Evolutionary conservation across 1,284 basidiomycete genomes (phyloP).

Genomic region (Puccinia triticina): DNA sequence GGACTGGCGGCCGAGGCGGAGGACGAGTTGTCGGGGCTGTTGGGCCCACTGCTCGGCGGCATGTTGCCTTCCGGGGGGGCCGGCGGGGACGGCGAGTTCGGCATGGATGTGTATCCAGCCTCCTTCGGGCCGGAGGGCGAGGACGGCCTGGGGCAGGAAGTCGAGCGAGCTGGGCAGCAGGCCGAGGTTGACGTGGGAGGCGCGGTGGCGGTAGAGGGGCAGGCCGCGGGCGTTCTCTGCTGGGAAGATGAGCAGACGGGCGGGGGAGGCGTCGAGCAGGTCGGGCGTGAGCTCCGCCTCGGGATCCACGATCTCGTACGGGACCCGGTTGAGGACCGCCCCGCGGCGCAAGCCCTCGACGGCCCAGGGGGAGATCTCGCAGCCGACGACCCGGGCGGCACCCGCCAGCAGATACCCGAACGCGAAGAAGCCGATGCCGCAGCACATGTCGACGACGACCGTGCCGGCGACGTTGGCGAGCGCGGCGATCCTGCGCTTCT

Average conservation of each 20-base stretch:
- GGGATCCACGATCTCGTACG: not conserved
- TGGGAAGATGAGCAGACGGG: slow-evolving; percentile 2
- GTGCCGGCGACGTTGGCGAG: not conserved
- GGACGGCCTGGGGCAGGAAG: slow-evolving; percentile 38
- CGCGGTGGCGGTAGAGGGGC: slow-evolving; percentile 19
- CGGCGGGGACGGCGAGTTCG: slow-evolving; percentile 21
- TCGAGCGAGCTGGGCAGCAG: slow-evolving; percentile 37
- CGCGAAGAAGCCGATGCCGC: slow-evolving; percentile 42
- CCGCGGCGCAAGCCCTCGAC: slow-evolving; percentile 38
- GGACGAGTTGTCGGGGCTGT: not conserved
- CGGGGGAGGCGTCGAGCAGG: not conserved
- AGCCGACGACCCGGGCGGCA: slow-evolving; percentile 26
- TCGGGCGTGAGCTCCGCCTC: not conserved
- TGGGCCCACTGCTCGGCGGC: slow-evolving; percentile 8
- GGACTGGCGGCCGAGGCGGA: slow-evolving; percentile 6
- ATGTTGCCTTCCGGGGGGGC: not conserved
- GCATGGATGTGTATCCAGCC: slow-evolving; percentile 49
- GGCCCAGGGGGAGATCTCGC: slow-evolving; percentile 42
- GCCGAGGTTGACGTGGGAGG: slow-evolving; percentile 43
- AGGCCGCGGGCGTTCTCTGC: slow-evolving; percentile 8
- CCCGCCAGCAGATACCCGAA: slow-evolving; percentile 39
- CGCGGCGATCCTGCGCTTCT: slow-evolving; percentile 31
- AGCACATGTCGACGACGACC: slow-evolving; percentile 43
- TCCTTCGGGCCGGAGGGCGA: slow-evolving; percentile 32
- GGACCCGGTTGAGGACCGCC: slow-evolving; percentile 6